These are phyloP conservation scores for Intubia oerlemansii DNA, from an alignment of 2,329 filamentous ascomycete species.

Conservation along the genomic window DNA sequence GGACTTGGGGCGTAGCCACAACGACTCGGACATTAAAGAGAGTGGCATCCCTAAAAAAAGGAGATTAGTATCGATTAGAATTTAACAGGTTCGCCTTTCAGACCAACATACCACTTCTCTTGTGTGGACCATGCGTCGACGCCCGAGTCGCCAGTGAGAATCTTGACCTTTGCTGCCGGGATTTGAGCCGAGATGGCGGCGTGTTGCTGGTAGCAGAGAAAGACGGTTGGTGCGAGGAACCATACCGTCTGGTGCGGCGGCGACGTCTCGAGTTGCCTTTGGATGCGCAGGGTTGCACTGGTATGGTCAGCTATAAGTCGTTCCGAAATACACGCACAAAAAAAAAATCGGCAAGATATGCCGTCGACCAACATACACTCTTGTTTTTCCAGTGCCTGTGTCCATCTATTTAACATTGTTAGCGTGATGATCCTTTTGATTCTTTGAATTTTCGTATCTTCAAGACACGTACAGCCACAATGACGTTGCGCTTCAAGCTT, in stretches of 20 bases:
- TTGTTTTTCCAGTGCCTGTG: conserved; percentile 60
- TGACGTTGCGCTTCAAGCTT: conserved; percentile 47
- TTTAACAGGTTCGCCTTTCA: too few species aligned
- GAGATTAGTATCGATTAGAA: too few species aligned
- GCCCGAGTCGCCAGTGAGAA: conserved; percentile 46
- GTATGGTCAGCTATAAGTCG: neutral
- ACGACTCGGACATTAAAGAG: conserved; percentile 47
- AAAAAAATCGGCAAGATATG: neutral
- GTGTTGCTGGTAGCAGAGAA: conserved; percentile 45
- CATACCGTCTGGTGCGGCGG: conserved; percentile 35
- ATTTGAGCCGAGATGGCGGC: conserved; percentile 38
- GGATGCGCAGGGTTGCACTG: conserved; percentile 48
- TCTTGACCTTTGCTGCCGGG: conserved; percentile 31
- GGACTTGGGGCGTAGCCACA: conserved; percentile 55
- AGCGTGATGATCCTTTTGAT: too few species aligned
- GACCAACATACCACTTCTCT: conserved; percentile 21
- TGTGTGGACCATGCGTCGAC: conserved; percentile 53
- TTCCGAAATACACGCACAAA: neutral
- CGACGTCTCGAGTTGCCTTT: conserved; percentile 36
- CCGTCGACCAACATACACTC: conserved; percentile 31
- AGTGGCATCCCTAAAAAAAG: conserved; percentile 41
- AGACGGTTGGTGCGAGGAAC: conserved; percentile 52
- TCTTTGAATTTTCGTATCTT: too few species aligned
- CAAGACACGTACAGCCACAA: conserved; percentile 36
- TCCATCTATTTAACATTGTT: conserved; percentile 36